Evolutionary conservation across 495 filamentous ascomycete genomes (phyloP), one percentile per base, ranked within the genome.

Genomic region (Neurospora cerealis): DNA sequence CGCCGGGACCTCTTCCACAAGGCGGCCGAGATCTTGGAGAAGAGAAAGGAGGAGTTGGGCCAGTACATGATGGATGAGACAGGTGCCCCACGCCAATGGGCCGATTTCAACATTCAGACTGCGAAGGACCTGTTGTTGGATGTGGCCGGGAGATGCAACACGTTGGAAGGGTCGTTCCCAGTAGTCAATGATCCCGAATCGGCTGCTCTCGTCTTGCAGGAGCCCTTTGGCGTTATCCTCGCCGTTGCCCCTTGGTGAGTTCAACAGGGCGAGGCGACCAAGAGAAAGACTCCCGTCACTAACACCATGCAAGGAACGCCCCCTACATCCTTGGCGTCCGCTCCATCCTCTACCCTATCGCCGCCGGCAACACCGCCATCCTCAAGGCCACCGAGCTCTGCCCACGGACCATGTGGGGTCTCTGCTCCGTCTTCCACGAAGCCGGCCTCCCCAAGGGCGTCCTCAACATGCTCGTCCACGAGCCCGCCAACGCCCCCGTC

Each of bases 241-340:
- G 89, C 88, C 38, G 93, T 96, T 81, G 93, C 93, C 24, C 93
- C 95, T 38, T 97, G 95, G 93, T 93, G 85, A 76, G 82, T 73
- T 54, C 40, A 70, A 46, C 17, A 21, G 32, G 32, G 32, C 32
- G 8, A 46, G 32, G 54, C 3, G 32, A 40, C 69, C 7, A 2
- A 4, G 62, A 72, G 70, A 0, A 21, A 69, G 66, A 5, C 79
- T 82, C 32, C 32, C 32, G 4, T 34, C 15, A 83, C 80, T 75
- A 74, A 72, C 46, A 66, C 54, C 72, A 8, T 2, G 69, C 24
- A 75, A 92, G 91, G 88, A 95, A 95, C 76, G 92, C 90, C 1
- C 91, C 93, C 10, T 90, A 89, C 74, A 90, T 93, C 75, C 85
- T 95, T 24, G 89, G 88, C 40, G 82, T 87, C 40, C 91, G 93